Percentiles rank a stretch among this genome's conserved stretches.
Conservation (phyloP, 352 stramenopile species). For the Lagenidium giganteum region DNA sequence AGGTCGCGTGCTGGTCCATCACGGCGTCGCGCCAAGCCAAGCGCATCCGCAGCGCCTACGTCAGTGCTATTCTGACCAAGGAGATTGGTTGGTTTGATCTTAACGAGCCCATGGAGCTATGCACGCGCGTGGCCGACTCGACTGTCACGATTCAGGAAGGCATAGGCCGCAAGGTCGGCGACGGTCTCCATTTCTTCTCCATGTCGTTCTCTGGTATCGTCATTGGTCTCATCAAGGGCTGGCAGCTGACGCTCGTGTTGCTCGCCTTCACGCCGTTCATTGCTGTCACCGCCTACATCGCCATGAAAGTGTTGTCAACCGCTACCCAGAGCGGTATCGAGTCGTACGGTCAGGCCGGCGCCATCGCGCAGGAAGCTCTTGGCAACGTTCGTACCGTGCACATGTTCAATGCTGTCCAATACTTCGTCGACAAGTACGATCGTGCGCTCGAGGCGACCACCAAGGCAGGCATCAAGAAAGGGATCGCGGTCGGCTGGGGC, state of each 20-base stretch:
- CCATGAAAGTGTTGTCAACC: slow-evolving; percentile 8
- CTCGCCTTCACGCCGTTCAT: slow-evolving; percentile 31
- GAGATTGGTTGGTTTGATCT: slow-evolving; percentile 22
- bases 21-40: slow-evolving; percentile 28
- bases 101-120: slow-evolving; percentile 22
- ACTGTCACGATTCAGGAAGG: slow-evolving; percentile 28
- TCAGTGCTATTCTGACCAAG: slow-evolving; percentile 17
- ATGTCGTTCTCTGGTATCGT: slow-evolving; percentile 36
- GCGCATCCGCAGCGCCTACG: slow-evolving; percentile 22
- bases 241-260: slow-evolving; percentile 40
- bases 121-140: slow-evolving; percentile 24
- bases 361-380: slow-evolving; percentile 29
- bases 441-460: slow-evolving; percentile 17
- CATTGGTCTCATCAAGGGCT: slow-evolving; percentile 34
- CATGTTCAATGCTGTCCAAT: slow-evolving; percentile 29
- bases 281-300: slow-evolving; percentile 14
- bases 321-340: slow-evolving; percentile 20
- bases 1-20: slow-evolving; percentile 59
- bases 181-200: slow-evolving; percentile 25
- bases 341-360: slow-evolving; percentile 27
- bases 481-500: slow-evolving; percentile 19
- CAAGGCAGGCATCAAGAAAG: slow-evolving; percentile 24
- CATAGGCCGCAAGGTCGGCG: slow-evolving; percentile 29
- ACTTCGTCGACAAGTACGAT: slow-evolving; percentile 30
- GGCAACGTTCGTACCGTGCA: slow-evolving; percentile 37